Conservation (phyloP, 1,139 yeast species). For the Protomyces lactucae-debilis region DNA sequence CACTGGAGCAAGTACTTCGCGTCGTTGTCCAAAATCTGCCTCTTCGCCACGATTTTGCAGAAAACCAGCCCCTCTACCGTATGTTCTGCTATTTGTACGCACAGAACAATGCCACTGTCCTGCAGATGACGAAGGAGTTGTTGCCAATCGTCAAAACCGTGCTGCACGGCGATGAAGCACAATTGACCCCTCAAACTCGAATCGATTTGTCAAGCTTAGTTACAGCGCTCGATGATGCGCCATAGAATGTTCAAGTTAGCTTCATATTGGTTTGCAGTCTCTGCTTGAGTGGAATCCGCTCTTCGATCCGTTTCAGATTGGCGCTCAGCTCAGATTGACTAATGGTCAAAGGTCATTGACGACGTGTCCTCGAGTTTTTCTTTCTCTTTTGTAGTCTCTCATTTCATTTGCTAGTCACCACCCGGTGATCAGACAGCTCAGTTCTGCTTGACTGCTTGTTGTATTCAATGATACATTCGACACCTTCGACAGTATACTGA, state of each 20-base stretch:
- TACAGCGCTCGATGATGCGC: neutral
- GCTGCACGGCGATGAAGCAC: constrained; percentile 44
- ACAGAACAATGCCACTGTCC: constrained; percentile 54
- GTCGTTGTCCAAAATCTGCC: constrained; percentile 78
- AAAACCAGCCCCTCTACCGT: constrained; percentile 83
- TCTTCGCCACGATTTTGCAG: constrained; percentile 82
- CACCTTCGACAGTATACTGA: too few relatives aligned
- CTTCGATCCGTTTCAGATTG: neutral
- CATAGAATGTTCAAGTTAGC: too few relatives aligned
- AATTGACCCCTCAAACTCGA: constrained; percentile 42
- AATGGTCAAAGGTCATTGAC: too few relatives aligned
- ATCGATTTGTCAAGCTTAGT: neutral
- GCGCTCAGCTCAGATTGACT: too few relatives aligned
- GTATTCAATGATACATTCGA: too few relatives aligned
- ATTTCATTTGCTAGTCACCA: too few relatives aligned
- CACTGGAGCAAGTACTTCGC: constrained; percentile 73
- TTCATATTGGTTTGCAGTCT: too few relatives aligned
- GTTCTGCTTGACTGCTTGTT: too few relatives aligned
- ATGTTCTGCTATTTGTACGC: constrained; percentile 69
- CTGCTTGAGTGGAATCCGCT: too few relatives aligned
- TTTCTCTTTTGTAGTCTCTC: too few relatives aligned
- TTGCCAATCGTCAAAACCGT: constrained; percentile 65
- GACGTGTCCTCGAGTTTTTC: too few relatives aligned
- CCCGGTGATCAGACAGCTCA: too few relatives aligned
- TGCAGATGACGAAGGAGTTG: constrained; percentile 57